Evolutionary conservation across 2,329 filamentous ascomycete genomes (phyloP), one percentile per base, ranked within the genome.

Genomic region (Penicillium sp.): DNA sequence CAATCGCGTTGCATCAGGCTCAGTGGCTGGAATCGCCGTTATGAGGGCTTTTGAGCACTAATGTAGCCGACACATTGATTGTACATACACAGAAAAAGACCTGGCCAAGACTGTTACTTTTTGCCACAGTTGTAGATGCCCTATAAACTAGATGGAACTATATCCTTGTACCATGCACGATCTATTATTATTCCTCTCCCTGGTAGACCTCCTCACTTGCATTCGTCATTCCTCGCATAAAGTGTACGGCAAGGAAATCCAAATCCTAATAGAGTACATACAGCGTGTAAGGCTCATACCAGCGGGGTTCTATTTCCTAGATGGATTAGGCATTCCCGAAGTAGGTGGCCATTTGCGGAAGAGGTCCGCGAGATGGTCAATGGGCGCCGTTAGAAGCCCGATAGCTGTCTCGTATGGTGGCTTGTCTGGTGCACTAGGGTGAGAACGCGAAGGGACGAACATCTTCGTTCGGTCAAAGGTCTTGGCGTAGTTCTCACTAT

Each of bases 401-500:
- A 76, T 76, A 0, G 75, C 80, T 0, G 78, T 81, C 73, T 85
- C 82, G 56, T 83, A 84, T 0, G 79, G 78, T 7, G 82, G 81
- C 41, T 77, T 75, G 54, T 82, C 75, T 0, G 77, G 77, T 11
- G 78, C 76, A 19, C 63, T 70, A 0, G 80, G 80, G 61, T 84
- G 80, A 33, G 75, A 78, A 19, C 78, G 75, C 0, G 79, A 69
- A 1, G 82, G 81, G 11, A 79, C 78, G 59, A 84, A 78, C 30
- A 71, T 67, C 69, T 84, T 84, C 5, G 80, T 84, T 3, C 76
- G 71, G 6, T 67, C 71, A 57, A 84, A 84, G 5, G 41, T 11
- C 14, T 26, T 43, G 16, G 41, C 25, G 16, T 30, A 43, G 14
- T 10, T 43, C 41, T 43, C 14, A 11, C 41, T 43, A 14, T 30